phyloP scores from a whole-genome alignment of 352 stramenopile genomes.

The Phytopythium oedochilum region DNA sequence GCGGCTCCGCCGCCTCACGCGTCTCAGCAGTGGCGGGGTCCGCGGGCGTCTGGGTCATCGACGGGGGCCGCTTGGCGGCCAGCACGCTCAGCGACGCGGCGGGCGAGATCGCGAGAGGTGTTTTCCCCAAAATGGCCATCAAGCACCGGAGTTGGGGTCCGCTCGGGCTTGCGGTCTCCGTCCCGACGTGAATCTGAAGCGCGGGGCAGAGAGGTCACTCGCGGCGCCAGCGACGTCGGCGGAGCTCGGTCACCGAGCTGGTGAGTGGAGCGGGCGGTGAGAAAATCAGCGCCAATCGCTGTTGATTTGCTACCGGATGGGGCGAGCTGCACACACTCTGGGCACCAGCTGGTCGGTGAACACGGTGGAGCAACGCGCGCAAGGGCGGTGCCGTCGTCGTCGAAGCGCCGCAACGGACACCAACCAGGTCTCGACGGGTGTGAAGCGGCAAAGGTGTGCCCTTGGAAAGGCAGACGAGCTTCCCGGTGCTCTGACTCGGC shows the following conservation, averaged over 20 bases:
- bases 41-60: constrained; percentile 5
- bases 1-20: background rate
- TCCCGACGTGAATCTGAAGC: background rate
- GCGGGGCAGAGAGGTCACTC: background rate
- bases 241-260: background rate
- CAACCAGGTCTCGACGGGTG: too few relatives aligned
- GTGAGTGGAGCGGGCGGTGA: background rate
- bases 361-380: too few relatives aligned
- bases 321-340: background rate
- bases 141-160: background rate
- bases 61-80: constrained; percentile 1
- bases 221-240: background rate
- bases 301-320: background rate
- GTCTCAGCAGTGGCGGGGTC: background rate
- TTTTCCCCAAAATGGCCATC: constrained; percentile 6
- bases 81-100: constrained; percentile 1
- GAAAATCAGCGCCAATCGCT: background rate
- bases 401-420: too few relatives aligned
- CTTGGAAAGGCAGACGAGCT: too few relatives aligned
- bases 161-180: background rate
- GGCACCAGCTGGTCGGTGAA: background rate
- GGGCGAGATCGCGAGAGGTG: constrained; percentile 2
- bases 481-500: too few relatives aligned
- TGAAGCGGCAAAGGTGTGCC: too few relatives aligned
- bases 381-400: too few relatives aligned